Evolutionary conservation across 2,329 filamentous ascomycete species (phyloP), one percentile per base, ranked within the genome.

Genomic region (Drechslerella coelobrocha): DNA sequence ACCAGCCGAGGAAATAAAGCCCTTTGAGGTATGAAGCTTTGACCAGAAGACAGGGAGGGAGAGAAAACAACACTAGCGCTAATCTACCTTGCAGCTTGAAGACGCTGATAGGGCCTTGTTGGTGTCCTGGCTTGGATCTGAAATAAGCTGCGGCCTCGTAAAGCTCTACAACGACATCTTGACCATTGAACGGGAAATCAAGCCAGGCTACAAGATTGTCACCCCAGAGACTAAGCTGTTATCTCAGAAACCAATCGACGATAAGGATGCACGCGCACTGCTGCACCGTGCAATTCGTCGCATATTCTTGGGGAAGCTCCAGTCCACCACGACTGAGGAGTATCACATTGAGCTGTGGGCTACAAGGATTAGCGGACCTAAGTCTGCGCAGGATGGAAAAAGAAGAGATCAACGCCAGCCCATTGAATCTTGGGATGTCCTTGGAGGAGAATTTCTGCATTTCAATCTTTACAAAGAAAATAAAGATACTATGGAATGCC

Each of bases 381-480:
- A 73, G 77, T 65, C 63, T 75, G 61, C 12, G 21, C 72, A 52
- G 24, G 54, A 51, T 31, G 61, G 57, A 76, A 65, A 71, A 76
- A 78, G 57, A 23, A 62, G 52, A 27, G 48, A 57, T 2, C 56
- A 41, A 8, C 65, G 65, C 26, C 57, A 21, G 10, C 43, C 65
- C 9, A 59, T 69, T 10, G 65, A 69, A 21, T 69, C 65, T 14
- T 69, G 65, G 65, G 65, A 69, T 43, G 56, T 57, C 2, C 59
- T 69, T 17, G 65, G 83, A n/a, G 91, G 89, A 17, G 88, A 92
- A 52, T 94, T 91, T 78, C 81, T 96, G 12, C 92, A 96, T 78
- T 96, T 96, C 78, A 93, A 90, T 0, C 83, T 97, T 55, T 95
- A 93, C 84, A 97, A 97, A 80, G 92, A 96, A 80, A 97, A 97